phyloP scores from a whole-genome alignment of 495 filamentous ascomycete genomes.

The Physcia stellaris region DNA sequence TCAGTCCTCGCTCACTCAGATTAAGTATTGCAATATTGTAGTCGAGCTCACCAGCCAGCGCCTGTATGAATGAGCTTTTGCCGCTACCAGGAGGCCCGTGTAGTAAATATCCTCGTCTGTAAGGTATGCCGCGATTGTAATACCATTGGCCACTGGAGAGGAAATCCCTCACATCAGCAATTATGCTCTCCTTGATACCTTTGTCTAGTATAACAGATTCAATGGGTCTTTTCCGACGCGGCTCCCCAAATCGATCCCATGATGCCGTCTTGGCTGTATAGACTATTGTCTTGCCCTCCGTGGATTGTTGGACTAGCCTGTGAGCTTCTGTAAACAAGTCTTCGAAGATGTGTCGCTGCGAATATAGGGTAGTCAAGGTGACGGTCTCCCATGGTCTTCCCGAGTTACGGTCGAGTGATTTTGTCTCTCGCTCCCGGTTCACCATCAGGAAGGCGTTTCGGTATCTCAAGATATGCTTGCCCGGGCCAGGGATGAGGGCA shows the following conservation, averaged over 20 bases:
- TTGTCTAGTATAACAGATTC: slow-evolving; percentile 77
- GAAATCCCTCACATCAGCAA: slow-evolving; percentile 77
- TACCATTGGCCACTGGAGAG: slow-evolving; percentile 74
- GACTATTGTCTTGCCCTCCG: slow-evolving; percentile 89
- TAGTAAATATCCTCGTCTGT: slow-evolving; percentile 82
- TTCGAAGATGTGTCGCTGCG: slow-evolving; percentile 72
- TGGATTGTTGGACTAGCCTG: slow-evolving; percentile 53
- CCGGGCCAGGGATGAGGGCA: slow-evolving; percentile 78
- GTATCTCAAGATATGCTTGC: slow-evolving; percentile 74
- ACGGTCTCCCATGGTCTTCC: slow-evolving; percentile 91
- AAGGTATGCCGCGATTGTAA: slow-evolving; percentile 86
- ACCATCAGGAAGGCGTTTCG: slow-evolving; percentile 75
- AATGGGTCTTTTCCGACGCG: slow-evolving; percentile 73
- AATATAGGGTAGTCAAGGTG: slow-evolving; percentile 81
- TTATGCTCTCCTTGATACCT: slow-evolving; percentile 75
- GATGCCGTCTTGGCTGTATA: slow-evolving; percentile 69
- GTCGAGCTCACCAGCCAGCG: slow-evolving; percentile 79
- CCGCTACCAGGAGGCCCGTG: slow-evolving; percentile 91
- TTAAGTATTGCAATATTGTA: slow-evolving; percentile 93
- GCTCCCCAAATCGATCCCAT: slow-evolving; percentile 79
- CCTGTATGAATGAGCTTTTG: slow-evolving; percentile 94
- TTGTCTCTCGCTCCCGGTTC: slow-evolving; percentile 65
- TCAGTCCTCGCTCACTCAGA: slow-evolving; percentile 81
- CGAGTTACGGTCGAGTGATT: slow-evolving; percentile 53
- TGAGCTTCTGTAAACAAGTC: slow-evolving; percentile 79